These are phyloP conservation scores for Aureobasidium melanogenum DNA, from an alignment of 2,329 filamentous ascomycete species.

Conservation along the genomic window DNA sequence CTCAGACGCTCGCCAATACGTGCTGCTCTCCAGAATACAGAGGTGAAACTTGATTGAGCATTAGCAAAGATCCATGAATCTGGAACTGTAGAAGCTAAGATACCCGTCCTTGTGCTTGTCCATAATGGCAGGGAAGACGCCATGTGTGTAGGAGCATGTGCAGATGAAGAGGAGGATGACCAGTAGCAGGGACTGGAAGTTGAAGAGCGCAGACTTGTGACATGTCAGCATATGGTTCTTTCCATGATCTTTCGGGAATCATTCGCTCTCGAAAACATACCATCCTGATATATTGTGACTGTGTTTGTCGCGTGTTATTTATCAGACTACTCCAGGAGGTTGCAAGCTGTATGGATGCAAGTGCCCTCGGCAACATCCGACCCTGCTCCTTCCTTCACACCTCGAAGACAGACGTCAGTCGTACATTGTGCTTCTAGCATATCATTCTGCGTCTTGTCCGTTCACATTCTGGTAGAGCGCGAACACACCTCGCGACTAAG, in stretches of 20 bases:
- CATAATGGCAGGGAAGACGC: conserved; percentile 79
- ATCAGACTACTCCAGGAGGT: not conserved
- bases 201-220: conserved; percentile 84
- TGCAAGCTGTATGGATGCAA: conserved; percentile 3
- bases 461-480: not conserved
- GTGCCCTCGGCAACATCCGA: not conserved
- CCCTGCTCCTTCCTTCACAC: not conserved
- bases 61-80: not conserved
- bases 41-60: conserved; percentile 50
- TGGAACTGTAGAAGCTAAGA: not conserved
- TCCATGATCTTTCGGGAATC: not conserved
- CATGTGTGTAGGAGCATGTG: conserved; percentile 89
- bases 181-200: conserved; percentile 93
- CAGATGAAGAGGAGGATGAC: conserved; percentile 93
- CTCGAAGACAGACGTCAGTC: not conserved
- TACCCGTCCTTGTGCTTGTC: conserved; percentile 91
- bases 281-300: not conserved
- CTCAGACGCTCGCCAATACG: conserved; percentile 86
- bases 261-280: not conserved
- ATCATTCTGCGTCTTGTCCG: not conserved
- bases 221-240: not conserved
- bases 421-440: no score
- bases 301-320: not conserved
- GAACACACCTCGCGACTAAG: not conserved
- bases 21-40: conserved; percentile 93